phyloP scores from a whole-genome alignment of 176 grass and related monocot species.

The Triticum aestivum region DNA sequence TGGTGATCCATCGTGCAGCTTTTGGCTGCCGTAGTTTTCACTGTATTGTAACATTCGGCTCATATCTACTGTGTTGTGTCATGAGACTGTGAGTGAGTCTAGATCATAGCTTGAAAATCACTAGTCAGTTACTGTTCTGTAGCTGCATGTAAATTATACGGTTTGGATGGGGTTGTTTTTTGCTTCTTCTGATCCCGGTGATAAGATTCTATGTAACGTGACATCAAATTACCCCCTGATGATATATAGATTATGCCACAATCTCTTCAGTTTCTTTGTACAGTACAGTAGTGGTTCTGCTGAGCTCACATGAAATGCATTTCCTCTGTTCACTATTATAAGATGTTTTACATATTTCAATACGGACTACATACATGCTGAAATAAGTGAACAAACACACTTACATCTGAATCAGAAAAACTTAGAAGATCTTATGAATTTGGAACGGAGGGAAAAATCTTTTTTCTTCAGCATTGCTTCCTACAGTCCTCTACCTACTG shows the following conservation, averaged over 20 bases:
- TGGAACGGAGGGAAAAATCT: too few relatives aligned
- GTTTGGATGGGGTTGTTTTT: slow-evolving; percentile 12
- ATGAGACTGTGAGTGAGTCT: slow-evolving; percentile 13
- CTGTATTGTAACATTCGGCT: slow-evolving; percentile 22
- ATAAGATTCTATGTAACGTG: slow-evolving; percentile 29
- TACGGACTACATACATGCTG: too few relatives aligned
- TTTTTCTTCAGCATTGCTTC: slow-evolving; percentile 1
- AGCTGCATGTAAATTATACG: slow-evolving; percentile 52
- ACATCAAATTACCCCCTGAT: neutral
- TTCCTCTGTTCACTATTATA: neutral
- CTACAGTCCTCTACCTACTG: slow-evolving; percentile 5
- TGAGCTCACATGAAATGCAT: neutral
- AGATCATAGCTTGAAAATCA: slow-evolving; percentile 32
- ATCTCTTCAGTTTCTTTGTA: slow-evolving; percentile 18
- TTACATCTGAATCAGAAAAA: too few relatives aligned
- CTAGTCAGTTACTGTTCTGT: slow-evolving; percentile 34
- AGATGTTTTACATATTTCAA: too few relatives aligned
- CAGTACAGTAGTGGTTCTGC: neutral
- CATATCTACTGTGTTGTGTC: neutral
- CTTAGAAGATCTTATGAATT: too few relatives aligned
- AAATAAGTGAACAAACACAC: too few relatives aligned
- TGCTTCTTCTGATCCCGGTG: neutral
- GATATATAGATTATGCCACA: neutral
- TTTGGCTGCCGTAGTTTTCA: slow-evolving; percentile 26
- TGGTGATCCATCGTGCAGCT: slow-evolving; percentile 7